Evolutionary conservation across 2,329 filamentous ascomycete species (phyloP).

Genomic region (Aspergillus fischeri): DNA sequence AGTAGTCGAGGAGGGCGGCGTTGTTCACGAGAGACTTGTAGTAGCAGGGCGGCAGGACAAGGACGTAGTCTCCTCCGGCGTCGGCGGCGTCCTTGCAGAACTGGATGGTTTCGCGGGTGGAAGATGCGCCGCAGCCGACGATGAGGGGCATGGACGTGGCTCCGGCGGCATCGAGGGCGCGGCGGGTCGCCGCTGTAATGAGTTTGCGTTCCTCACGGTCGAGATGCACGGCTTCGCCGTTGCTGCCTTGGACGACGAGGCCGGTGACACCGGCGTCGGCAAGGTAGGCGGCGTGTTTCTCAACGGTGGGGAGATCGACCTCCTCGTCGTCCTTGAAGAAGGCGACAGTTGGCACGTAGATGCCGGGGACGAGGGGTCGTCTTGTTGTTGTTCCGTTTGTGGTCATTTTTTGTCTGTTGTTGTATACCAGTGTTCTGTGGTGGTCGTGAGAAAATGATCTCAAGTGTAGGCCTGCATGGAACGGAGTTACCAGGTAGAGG

Average conservation of each 20-base stretch:
- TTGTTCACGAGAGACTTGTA: conserved; percentile 65
- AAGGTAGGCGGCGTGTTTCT: conserved; percentile 61
- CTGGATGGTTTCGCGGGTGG: conserved; percentile 67
- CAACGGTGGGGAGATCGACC: conserved; percentile 60
- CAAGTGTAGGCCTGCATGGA: background rate
- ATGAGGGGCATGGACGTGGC: conserved; percentile 66
- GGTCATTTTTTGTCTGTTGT: conserved; percentile 18
- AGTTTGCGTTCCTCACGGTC: conserved; percentile 65
- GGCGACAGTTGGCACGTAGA: conserved; percentile 71
- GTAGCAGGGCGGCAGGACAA: conserved; percentile 73
- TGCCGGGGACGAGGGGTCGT: conserved; percentile 43
- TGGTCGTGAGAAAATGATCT: background rate
- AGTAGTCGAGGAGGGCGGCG: conserved; percentile 59
- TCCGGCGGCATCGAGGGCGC: conserved; percentile 63
- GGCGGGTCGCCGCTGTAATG: conserved; percentile 66
- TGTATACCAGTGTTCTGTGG: background rate
- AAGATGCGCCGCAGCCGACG: conserved; percentile 70
- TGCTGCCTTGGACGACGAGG: conserved; percentile 73
- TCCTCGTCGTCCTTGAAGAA: conserved; percentile 68
- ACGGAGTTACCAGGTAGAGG: background rate
- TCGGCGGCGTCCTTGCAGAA: conserved; percentile 65
- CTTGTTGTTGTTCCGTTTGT: conserved; percentile 16
- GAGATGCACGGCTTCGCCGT: conserved; percentile 78
- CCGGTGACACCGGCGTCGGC: conserved; percentile 68
- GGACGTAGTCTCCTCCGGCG: conserved; percentile 68